These are phyloP conservation scores for Plenodomus tracheiphilus DNA, from an alignment of 2,329 filamentous ascomycete genomes.

Conservation along the genomic window DNA sequence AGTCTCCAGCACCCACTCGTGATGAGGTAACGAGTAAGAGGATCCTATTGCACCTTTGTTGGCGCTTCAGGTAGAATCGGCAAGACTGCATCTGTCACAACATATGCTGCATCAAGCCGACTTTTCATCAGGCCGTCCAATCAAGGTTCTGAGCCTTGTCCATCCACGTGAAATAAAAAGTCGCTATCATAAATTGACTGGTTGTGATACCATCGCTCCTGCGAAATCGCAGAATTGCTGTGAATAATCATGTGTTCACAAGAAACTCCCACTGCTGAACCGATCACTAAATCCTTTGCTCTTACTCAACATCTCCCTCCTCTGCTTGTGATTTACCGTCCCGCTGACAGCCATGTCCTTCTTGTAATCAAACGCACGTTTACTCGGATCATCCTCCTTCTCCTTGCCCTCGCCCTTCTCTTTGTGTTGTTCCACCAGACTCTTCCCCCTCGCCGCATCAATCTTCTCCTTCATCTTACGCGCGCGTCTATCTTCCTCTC, in stretches of 20 bases:
- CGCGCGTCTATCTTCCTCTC: constrained; percentile 51
- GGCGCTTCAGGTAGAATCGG: no score
- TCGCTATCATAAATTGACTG: no score
- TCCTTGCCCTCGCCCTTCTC: constrained; percentile 59
- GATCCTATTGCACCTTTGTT: no score
- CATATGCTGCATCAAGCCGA: no score
- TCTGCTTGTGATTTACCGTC: constrained; percentile 72
- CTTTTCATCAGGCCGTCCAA: no score
- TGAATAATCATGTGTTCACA: constrained; percentile 40
- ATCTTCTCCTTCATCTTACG: constrained; percentile 61
- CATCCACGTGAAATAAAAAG: no score
- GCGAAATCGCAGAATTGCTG: no score
- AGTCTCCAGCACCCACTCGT: no score
- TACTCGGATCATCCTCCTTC: constrained; percentile 85
- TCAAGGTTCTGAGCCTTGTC: no score
- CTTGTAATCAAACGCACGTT: constrained; percentile 83
- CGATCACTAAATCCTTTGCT: constrained; percentile 80
- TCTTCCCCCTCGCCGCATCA: constrained; percentile 48
- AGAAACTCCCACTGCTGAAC: constrained; percentile 73
- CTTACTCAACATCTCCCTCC: constrained; percentile 76
- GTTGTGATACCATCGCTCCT: no score
- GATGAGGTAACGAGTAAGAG: no score
- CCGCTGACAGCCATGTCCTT: constrained; percentile 87
- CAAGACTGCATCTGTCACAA: no score
- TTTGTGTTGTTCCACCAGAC: constrained; percentile 52